phyloP scores from a whole-genome alignment of 2,329 filamentous ascomycete species.

The Colletotrichum simmondsii region DNA sequence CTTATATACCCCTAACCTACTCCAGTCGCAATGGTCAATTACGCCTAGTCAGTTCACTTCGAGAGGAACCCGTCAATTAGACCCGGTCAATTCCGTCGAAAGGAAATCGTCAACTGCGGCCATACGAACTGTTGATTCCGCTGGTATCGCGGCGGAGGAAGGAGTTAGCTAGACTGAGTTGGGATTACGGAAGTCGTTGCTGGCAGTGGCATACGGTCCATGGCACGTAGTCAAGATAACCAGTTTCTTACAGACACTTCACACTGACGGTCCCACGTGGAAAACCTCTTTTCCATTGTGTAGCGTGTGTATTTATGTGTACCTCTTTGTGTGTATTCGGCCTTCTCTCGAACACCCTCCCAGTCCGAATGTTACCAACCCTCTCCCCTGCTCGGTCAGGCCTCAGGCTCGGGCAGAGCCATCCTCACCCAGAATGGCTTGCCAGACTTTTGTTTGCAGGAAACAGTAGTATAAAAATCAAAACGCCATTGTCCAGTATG shows the following conservation, averaged over 20 bases:
- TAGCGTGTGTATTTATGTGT: neutral
- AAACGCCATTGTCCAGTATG: slow-evolving; percentile 32
- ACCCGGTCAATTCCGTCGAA: no score
- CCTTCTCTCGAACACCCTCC: neutral
- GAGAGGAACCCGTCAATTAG: no score
- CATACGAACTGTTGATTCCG: no score
- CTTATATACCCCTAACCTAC: no score
- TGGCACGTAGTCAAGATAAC: no score
- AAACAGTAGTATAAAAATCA: neutral
- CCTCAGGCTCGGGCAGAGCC: neutral
- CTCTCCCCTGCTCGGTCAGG: neutral
- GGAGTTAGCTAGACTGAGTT: no score
- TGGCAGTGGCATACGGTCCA: no score
- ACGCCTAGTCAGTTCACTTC: no score
- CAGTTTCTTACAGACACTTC: neutral
- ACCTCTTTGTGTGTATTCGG: neutral
- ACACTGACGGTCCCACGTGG: slow-evolving; percentile 7
- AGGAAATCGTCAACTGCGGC: no score
- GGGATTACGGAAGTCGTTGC: no score
- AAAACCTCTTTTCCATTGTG: slow-evolving; percentile 8
- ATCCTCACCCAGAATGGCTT: neutral
- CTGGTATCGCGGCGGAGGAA: no score
- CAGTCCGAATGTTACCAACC: neutral
- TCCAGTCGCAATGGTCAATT: no score
- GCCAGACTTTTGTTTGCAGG: neutral